phyloP scores from a whole-genome alignment of 441 rosid species.

The Pelargonium fulgidum region DNA sequence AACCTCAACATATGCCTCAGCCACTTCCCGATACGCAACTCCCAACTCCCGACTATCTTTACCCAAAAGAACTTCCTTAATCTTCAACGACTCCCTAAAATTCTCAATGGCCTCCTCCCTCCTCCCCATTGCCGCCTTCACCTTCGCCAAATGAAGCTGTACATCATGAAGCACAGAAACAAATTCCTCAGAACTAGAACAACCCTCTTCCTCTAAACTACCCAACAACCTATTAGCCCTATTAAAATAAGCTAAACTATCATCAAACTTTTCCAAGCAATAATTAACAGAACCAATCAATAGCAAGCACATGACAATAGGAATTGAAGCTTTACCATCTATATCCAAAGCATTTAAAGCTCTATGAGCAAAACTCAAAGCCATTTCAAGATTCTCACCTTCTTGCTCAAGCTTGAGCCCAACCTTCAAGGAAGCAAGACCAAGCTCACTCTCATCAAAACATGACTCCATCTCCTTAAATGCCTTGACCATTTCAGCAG shows the following conservation, averaged over 20 bases:
- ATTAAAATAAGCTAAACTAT: slow-evolving; percentile 69
- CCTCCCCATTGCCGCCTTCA: slow-evolving; percentile 85
- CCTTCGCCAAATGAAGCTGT: slow-evolving; percentile 73
- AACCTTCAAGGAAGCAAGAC: slow-evolving; percentile 61
- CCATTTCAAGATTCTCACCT: slow-evolving; percentile 69
- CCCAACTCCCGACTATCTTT: slow-evolving; percentile 73
- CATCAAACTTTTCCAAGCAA: slow-evolving; percentile 58
- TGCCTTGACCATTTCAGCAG: slow-evolving; percentile 64
- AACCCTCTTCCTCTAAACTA: slow-evolving; percentile 48
- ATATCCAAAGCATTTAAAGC: slow-evolving; percentile 60
- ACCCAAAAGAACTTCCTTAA: slow-evolving; percentile 61
- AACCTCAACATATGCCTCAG: slow-evolving; percentile 77
- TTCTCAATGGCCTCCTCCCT: slow-evolving; percentile 83
- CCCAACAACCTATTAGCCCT: slow-evolving; percentile 65
- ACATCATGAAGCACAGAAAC: slow-evolving; percentile 72
- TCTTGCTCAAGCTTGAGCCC: slow-evolving; percentile 83
- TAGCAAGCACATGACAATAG: slow-evolving; percentile 68
- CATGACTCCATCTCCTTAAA: slow-evolving; percentile 67
- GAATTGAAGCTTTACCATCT: slow-evolving; percentile 43
- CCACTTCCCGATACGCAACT: slow-evolving; percentile 57
- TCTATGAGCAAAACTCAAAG: slow-evolving; percentile 47
- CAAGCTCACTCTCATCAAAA: slow-evolving; percentile 69
- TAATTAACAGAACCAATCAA: slow-evolving; percentile 69
- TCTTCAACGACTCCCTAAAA: slow-evolving; percentile 64
- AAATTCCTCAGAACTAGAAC: slow-evolving; percentile 41